A percentile compares a stretch with the other conserved stretches of the same genome.
Conservation (phyloP, 2,329 filamentous ascomycete genomes). For the Pseudocercospora eumusae region DNA sequence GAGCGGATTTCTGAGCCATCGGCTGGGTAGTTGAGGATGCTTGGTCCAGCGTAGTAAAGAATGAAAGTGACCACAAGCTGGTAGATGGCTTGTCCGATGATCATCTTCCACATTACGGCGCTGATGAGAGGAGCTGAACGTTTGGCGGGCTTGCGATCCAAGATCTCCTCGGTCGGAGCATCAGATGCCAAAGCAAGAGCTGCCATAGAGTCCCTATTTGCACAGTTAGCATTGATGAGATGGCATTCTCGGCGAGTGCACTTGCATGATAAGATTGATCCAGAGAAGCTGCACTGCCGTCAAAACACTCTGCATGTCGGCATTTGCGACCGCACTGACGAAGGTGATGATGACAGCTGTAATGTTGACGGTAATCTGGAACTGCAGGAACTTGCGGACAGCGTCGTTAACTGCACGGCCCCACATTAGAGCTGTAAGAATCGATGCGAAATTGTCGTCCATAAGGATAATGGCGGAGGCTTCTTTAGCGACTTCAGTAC, state of each 20-base stretch:
- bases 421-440: slow-evolving; percentile 64
- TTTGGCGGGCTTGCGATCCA: slow-evolving; percentile 75
- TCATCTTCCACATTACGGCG: slow-evolving; percentile 99
- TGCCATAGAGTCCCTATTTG: slow-evolving; percentile 75
- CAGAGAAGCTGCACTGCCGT: slow-evolving; percentile 89
- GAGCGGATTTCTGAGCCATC: slow-evolving; percentile 65
- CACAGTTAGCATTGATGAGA: slow-evolving; percentile 2
- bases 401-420: slow-evolving; percentile 61
- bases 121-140: slow-evolving; percentile 78
- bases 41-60: slow-evolving; percentile 72
- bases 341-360: slow-evolving; percentile 88
- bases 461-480: slow-evolving; percentile 64
- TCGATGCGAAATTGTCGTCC: slow-evolving; percentile 64
- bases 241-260: background rate
- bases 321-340: slow-evolving; percentile 75
- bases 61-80: slow-evolving; percentile 78
- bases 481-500: slow-evolving; percentile 65
- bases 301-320: slow-evolving; percentile 70
- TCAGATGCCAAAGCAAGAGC: slow-evolving; percentile 89
- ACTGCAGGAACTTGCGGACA: slow-evolving; percentile 61
- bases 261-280: slow-evolving; percentile 85
- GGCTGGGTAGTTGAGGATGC: slow-evolving; percentile 58
- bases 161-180: slow-evolving; percentile 75
- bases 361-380: slow-evolving; percentile 85
- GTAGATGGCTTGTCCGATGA: slow-evolving; percentile 86